Evolutionary conservation across 1,139 yeast genomes (phyloP), one percentile per base, ranked within the genome.

Genomic region (Arxiozyma telluris): DNA sequence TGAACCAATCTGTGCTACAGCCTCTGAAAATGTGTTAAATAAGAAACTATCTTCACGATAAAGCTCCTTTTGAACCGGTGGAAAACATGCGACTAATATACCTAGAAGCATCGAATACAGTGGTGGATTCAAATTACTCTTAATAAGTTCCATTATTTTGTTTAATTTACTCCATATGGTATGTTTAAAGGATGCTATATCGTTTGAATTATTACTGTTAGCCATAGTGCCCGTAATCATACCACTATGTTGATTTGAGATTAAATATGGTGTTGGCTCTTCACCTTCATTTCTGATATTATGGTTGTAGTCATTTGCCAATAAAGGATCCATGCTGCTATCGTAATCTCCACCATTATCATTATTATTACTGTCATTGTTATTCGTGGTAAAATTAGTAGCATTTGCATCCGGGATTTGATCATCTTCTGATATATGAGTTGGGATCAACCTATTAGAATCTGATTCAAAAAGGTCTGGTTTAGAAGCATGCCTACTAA

Each of bases 61-160:
- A 59, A 91, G 79, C 54, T 79, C 77, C 50, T 76, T 72, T 64
- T 88, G 88, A 34, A 91, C 67, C 1, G 77, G 73, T 3, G 95
- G 89, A 20, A 88, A 76, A 0, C 94, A 81, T 0, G 98, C 98
- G 53, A 93, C 91, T 27, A 87, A 58, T 21, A 93, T 82, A 11
- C 97, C 84, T 1, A 84, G 71, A 27, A 88, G 70, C 98, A 93
- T 93, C 15, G 98, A 84, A 77, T 90, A 93, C 58, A 93, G 75
- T 11, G 98, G 98, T 12, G 98, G 97, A 70, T 93, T 93, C 96
- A 93, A 89, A 63, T 82, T 82, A 20, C 62, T 50, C 22, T 56
- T 57, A 25, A 68, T 49, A 21, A 42, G 15, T 6, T 25, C 43
- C 15, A 42, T 39, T 53, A 47, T n/a, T 27, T 8, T 23, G 39